Percentiles rank a stretch among this genome's conserved stretches.
These are phyloP conservation scores for Benincasa hispida DNA, from an alignment of 306 rosid genomes.

Conservation along the genomic window DNA sequence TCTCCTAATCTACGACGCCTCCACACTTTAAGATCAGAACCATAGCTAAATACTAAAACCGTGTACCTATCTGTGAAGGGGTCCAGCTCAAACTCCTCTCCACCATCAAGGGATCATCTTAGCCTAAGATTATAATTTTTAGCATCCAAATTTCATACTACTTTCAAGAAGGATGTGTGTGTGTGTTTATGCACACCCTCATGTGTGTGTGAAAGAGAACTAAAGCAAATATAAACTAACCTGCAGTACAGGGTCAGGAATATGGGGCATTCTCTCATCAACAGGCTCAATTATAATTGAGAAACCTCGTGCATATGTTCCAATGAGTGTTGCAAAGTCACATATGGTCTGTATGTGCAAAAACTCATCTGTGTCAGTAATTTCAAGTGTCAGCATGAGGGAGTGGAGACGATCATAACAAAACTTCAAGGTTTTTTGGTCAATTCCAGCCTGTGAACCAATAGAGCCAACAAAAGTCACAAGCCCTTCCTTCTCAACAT, in stretches of 20 bases:
- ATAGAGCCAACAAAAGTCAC: slow-evolving; percentile 55
- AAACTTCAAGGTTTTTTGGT: slow-evolving; percentile 78
- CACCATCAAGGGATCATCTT: background rate
- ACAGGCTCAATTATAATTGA: slow-evolving; percentile 84
- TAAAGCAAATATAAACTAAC: slow-evolving; percentile 19
- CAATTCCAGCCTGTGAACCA: slow-evolving; percentile 77
- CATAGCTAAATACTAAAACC: background rate
- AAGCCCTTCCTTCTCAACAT: slow-evolving; percentile 81
- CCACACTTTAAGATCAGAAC: background rate
- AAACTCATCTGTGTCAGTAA: slow-evolving; percentile 88
- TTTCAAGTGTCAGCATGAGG: slow-evolving; percentile 82
- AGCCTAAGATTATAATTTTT: background rate
- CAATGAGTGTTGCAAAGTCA: slow-evolving; percentile 93
- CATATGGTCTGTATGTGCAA: slow-evolving; percentile 86
- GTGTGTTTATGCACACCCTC: no score
- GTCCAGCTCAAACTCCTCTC: background rate
- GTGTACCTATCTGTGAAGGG: background rate
- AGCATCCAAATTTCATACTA: background rate
- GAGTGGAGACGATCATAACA: slow-evolving; percentile 96
- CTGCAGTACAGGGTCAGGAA: slow-evolving; percentile 98
- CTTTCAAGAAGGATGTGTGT: background rate
- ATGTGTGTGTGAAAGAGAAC: background rate
- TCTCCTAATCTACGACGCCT: background rate
- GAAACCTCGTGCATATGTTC: slow-evolving; percentile 86
- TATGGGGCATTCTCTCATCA: slow-evolving; percentile 98